Conservation (phyloP, 306 rosid species). For the Elaeagnus macrophylla region DNA sequence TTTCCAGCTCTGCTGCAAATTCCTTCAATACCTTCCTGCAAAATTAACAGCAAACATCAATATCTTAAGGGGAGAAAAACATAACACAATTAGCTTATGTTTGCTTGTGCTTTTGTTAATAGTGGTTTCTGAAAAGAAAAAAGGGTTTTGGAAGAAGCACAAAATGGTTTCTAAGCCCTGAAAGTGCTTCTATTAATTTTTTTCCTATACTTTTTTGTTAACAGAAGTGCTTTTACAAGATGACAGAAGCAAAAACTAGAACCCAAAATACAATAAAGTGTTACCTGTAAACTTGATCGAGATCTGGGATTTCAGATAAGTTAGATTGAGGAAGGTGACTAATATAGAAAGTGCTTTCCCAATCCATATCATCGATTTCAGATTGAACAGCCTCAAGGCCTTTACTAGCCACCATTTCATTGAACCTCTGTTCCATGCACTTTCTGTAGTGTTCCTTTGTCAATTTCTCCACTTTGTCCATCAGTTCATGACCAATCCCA, state of each 20-base stretch:
- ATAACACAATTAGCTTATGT: too few relatives aligned
- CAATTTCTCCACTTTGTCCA: constrained; percentile 77
- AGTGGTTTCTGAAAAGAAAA: too few relatives aligned
- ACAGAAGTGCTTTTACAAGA: too few relatives aligned
- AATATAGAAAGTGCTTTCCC: constrained; percentile 91
- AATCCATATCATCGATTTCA: constrained; percentile 62
- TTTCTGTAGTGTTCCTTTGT: constrained; percentile 85
- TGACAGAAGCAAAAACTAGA: too few relatives aligned
- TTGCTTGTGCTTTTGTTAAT: too few relatives aligned
- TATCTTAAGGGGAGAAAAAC: neutral
- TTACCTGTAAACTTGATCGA: constrained; percentile 56
- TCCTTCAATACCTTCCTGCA: constrained; percentile 68
- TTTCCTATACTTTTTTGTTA: too few relatives aligned
- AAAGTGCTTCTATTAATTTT: too few relatives aligned
- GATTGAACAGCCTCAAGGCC: constrained; percentile 53
- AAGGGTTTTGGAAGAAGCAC: too few relatives aligned
- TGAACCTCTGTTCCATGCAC: constrained; percentile 76
- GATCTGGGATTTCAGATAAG: constrained; percentile 63
- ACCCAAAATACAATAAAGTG: too few relatives aligned
- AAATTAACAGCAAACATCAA: neutral
- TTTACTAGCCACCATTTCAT: constrained; percentile 63
- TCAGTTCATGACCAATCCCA: constrained; percentile 61
- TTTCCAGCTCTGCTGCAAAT: constrained; percentile 55
- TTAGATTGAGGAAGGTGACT: constrained; percentile 82
- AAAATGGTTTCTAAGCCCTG: too few relatives aligned